Evolutionary conservation across 169 alveolate species (phyloP).

Genomic region (Theileria parva): DNA sequence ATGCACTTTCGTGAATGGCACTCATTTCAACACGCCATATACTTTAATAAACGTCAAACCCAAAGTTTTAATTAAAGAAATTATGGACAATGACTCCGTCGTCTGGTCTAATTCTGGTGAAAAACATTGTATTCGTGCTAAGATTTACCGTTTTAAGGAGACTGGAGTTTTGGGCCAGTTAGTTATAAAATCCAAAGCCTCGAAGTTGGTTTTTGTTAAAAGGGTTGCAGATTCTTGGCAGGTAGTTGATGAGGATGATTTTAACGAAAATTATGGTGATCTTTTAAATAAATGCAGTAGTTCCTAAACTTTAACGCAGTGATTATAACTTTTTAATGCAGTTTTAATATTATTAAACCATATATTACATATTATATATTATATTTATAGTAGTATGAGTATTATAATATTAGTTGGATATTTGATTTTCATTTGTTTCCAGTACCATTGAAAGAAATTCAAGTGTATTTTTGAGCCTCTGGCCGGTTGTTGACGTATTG

Average conservation of each 20-base stretch:
- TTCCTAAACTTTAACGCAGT: neutral
- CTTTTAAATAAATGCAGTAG: neutral
- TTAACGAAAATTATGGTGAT: neutral
- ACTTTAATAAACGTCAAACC: neutral
- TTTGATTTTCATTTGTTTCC: neutral
- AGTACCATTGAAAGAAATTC: neutral
- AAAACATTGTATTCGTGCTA: neutral
- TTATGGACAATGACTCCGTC: neutral
- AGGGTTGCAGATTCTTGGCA: neutral
- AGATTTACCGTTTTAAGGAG: neutral
- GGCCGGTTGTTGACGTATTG: neutral
- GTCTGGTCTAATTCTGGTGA: neutral
- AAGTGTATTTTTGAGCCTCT: neutral
- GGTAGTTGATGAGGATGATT: constrained; percentile 3
- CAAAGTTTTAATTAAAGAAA: neutral
- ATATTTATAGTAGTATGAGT: no score
- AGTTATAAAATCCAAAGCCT: neutral
- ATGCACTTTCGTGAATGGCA: neutral
- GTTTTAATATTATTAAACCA: neutral
- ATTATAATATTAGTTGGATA: neutral
- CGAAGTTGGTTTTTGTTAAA: neutral
- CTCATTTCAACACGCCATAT: neutral
- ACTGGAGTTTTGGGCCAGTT: neutral
- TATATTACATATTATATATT: neutral
- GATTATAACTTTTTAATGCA: neutral